A percentile compares a stretch with the other conserved stretches of the same genome.
Conservation (phyloP, 805 yeast genomes). For the Saturnispora dispora region DNA sequence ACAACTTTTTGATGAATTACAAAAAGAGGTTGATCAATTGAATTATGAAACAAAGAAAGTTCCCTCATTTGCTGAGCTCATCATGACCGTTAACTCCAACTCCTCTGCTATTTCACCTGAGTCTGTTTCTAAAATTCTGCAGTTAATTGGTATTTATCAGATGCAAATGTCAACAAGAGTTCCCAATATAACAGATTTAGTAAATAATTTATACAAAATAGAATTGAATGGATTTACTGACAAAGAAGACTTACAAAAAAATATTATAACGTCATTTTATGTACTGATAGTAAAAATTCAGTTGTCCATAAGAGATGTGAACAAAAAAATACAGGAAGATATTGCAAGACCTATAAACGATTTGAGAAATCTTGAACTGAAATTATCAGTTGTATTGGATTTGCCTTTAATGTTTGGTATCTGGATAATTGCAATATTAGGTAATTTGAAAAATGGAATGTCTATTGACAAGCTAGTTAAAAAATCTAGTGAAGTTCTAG, state of each 20-base stretch:
- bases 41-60: constrained; percentile 16
- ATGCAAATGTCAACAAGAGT: constrained; percentile 18
- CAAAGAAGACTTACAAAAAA: constrained; percentile 25
- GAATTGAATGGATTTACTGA: constrained; percentile 31
- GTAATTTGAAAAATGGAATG: constrained; percentile 48
- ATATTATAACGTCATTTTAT: constrained; percentile 27
- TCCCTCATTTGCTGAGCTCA: constrained; percentile 26
- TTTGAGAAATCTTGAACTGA: constrained; percentile 27
- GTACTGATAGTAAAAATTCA: constrained; percentile 31
- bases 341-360: constrained; percentile 24
- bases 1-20: constrained; percentile 17
- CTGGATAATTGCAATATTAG: constrained; percentile 50
- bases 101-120: constrained; percentile 20
- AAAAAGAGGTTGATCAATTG: constrained; percentile 18
- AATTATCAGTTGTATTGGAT: constrained; percentile 40
- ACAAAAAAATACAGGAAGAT: constrained; percentile 24
- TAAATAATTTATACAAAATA: constrained; percentile 29
- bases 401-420: constrained; percentile 66
- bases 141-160: constrained; percentile 17
- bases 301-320: constrained; percentile 28
- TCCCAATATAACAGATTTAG: constrained; percentile 27
- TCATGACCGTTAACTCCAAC: constrained; percentile 22
- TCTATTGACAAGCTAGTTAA: constrained; percentile 30
- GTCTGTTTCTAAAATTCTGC: constrained; percentile 19
- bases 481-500: constrained; percentile 48